These are phyloP conservation scores for Byssothecium circinans DNA, from an alignment of 2,329 filamentous ascomycete species.

Conservation along the genomic window DNA sequence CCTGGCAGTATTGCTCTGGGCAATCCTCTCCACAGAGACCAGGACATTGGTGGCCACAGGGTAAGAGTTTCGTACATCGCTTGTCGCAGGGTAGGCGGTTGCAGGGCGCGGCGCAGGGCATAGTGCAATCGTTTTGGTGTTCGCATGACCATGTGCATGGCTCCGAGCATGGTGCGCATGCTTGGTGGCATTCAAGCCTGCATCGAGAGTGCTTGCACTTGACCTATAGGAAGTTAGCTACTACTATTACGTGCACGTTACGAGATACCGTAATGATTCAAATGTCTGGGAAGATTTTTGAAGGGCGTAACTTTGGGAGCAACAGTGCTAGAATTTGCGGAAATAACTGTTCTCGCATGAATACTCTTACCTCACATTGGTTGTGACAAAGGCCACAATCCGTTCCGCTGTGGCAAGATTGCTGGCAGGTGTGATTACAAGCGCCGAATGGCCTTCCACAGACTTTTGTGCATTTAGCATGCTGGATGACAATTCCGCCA, in stretches of 20 bases:
- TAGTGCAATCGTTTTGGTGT: constrained; percentile 36
- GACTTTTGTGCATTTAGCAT: constrained; percentile 20
- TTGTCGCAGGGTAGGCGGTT: constrained; percentile 33
- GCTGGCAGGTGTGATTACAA: constrained; percentile 33
- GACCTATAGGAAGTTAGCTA: constrained; percentile 14
- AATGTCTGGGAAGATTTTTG: no score
- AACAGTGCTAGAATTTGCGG: no score
- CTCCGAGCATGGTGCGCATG: constrained; percentile 39
- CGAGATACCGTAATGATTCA: no score
- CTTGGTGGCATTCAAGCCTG: constrained; percentile 29
- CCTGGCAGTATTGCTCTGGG: constrained; percentile 23
- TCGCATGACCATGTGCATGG: constrained; percentile 39
- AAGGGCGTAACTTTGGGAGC: no score
- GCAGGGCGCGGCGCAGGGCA: constrained; percentile 41
- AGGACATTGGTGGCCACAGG: constrained; percentile 38
- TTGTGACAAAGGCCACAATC: constrained; percentile 27
- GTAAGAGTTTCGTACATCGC: constrained; percentile 28
- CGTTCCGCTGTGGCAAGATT: constrained; percentile 27
- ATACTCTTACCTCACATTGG: constrained; percentile 30
- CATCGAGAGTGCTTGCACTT: constrained; percentile 33
- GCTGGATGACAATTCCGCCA: constrained; percentile 5
- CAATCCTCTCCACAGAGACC: constrained; percentile 36
- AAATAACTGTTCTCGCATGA: no score
- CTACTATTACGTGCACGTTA: no score
- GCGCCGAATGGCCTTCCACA: constrained; percentile 32